These are phyloP conservation scores for Geopyxis carbonaria DNA, from an alignment of 495 filamentous ascomycete genomes.

Conservation along the genomic window DNA sequence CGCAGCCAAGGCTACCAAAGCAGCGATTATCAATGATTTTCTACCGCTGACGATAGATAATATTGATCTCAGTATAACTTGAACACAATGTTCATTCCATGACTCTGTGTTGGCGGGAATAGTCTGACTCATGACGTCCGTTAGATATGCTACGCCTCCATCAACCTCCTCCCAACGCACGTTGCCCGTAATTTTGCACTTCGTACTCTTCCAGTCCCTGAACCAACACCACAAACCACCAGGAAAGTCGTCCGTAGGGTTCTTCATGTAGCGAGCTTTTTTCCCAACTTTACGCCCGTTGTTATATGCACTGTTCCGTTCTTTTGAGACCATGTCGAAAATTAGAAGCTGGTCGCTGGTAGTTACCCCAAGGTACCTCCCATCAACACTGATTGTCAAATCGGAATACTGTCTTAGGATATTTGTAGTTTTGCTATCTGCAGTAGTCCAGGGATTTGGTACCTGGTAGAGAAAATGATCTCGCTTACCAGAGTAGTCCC, in stretches of 20 bases:
- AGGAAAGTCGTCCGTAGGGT: conserved; percentile 23
- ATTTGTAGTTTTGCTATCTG: no score
- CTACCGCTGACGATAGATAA: no score
- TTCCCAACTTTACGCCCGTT: conserved; percentile 23
- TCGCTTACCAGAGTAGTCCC: conserved; percentile 16
- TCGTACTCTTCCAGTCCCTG: conserved; percentile 19
- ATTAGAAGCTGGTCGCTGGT: conserved; percentile 25
- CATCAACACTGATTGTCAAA: conserved; percentile 21
- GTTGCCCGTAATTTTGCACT: conserved; percentile 9
- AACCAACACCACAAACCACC: conserved; percentile 25
- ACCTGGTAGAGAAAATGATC: no score
- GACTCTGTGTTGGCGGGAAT: no score
- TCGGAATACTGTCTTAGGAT: conserved; percentile 19
- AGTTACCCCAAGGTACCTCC: conserved; percentile 21
- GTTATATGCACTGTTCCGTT: conserved; percentile 16
- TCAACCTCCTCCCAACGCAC: conserved; percentile 19
- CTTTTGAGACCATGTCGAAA: conserved; percentile 25
- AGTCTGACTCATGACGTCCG: conserved; percentile 8
- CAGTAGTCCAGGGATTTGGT: no score
- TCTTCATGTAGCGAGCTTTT: conserved; percentile 19
- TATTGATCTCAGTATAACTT: no score
- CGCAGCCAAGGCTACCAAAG: no score
- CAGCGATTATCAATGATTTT: no score
- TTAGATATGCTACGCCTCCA: conserved; percentile 18
- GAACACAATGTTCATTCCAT: no score